phyloP scores from a whole-genome alignment of 768 basidiomycete species.

The Macrolepiota fuliginosa region DNA sequence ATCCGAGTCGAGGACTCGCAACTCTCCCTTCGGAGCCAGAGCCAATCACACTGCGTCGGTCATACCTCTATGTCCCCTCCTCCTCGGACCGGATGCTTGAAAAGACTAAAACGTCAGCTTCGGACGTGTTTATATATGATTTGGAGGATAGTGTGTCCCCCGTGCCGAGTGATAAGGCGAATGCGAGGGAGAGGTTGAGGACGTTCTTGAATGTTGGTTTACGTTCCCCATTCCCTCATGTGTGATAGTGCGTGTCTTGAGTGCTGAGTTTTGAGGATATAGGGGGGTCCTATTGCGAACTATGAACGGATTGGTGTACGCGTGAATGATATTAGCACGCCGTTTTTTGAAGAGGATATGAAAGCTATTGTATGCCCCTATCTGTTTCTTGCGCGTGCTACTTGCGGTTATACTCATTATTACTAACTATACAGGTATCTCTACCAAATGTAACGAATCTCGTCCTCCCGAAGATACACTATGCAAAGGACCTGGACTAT shows the following conservation, averaged over 20 bases:
- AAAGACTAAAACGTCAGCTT: constrained; percentile 61
- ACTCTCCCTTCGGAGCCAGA: background rate
- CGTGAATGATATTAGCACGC: constrained; percentile 64
- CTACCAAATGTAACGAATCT: constrained; percentile 53
- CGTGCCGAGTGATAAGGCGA: constrained; percentile 54
- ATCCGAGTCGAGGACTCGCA: background rate
- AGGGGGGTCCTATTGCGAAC: constrained; percentile 30
- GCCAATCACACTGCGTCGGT: constrained; percentile 36
- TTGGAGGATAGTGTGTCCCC: constrained; percentile 85
- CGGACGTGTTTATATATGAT: constrained; percentile 85
- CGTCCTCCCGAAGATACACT: constrained; percentile 85
- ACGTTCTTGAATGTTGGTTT: constrained; percentile 53
- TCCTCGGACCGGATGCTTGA: constrained; percentile 79
- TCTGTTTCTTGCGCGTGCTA: background rate
- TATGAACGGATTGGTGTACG: constrained; percentile 63
- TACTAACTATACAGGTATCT: constrained; percentile 19
- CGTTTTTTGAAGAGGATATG: constrained; percentile 66
- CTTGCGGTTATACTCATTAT: background rate
- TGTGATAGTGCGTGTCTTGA: background rate
- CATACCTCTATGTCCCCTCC: constrained; percentile 79
- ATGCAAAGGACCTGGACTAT: constrained; percentile 58
- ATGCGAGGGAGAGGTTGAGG: constrained; percentile 53
- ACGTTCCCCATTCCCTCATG: background rate
- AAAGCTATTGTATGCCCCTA: constrained; percentile 46
- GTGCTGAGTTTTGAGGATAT: constrained; percentile 10